These are phyloP conservation scores for Aspergillus luchuensis DNA, from an alignment of 2,329 filamentous ascomycete genomes.

Conservation along the genomic window DNA sequence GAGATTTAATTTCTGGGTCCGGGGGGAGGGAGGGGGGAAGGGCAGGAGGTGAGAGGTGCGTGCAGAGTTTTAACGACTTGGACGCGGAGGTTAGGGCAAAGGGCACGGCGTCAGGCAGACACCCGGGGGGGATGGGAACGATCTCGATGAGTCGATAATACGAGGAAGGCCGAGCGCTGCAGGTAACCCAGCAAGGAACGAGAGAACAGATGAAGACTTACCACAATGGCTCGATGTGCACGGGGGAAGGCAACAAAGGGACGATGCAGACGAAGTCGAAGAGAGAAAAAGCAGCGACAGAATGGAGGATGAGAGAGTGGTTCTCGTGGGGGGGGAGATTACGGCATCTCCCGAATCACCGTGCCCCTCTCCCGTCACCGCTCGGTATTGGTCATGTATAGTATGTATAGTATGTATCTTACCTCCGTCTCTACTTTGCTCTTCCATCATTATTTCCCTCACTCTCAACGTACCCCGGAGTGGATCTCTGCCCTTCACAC, in stretches of 20 bases:
- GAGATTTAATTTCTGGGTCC: conserved; percentile 20
- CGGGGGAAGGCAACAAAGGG: background rate
- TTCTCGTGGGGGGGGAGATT: conserved; percentile 15
- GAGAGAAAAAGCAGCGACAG: background rate
- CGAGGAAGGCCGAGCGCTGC: conserved; percentile 3
- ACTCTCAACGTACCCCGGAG: background rate
- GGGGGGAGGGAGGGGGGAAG: background rate
- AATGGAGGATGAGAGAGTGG: conserved; percentile 10
- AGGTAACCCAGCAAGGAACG: conserved; percentile 12
- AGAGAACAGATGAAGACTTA: background rate
- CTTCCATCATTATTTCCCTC: background rate
- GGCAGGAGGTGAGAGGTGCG: conserved; percentile 16
- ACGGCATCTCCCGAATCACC: conserved; percentile 11
- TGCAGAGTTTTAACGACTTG: conserved; percentile 25
- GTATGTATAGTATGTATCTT: background rate
- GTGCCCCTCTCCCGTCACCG: background rate
- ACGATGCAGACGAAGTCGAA: conserved; percentile 4
- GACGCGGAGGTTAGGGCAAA: conserved; percentile 28
- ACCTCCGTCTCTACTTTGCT: background rate
- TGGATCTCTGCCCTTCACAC: background rate
- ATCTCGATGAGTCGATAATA: conserved; percentile 8
- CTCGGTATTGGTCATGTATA: background rate
- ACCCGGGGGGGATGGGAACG: conserved; percentile 4
- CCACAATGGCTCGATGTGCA: background rate
- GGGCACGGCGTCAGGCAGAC: conserved; percentile 26